phyloP scores from a whole-genome alignment of 805 yeast genomes.

The Starmerella ratchasimensis region DNA sequence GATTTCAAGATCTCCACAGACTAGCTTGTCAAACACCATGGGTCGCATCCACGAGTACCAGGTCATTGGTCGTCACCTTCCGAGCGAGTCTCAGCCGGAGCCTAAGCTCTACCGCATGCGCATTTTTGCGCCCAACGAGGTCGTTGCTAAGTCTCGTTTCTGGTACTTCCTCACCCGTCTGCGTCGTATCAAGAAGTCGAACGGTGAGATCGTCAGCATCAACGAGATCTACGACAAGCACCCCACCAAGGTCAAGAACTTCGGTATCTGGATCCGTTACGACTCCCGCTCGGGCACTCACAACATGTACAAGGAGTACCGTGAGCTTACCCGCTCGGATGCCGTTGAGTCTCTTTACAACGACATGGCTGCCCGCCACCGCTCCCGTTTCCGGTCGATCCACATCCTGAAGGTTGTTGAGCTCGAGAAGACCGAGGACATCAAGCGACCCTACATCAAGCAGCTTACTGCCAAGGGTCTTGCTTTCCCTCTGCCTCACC shows the following conservation, averaged over 20 bases:
- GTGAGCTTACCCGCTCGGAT: conserved; percentile 97
- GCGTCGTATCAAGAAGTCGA: conserved; percentile 99
- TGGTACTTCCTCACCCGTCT: conserved; percentile 99
- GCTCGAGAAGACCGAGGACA: conserved; percentile 93
- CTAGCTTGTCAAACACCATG: conserved; percentile 30
- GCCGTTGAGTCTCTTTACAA: conserved; percentile 98
- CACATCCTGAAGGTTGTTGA: conserved; percentile 99
- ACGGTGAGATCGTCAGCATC: conserved; percentile 96
- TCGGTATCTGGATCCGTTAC: conserved; percentile 99
- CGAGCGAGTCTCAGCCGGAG: conserved; percentile 97
- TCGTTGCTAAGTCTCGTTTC: conserved; percentile 99
- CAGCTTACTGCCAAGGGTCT: conserved; percentile 91
- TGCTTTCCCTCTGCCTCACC: conserved; percentile 99
- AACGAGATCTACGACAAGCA: conserved; percentile 83
- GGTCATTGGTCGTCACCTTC: conserved; percentile 99
- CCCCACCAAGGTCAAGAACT: conserved; percentile 99
- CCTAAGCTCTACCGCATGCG: conserved; percentile 99
- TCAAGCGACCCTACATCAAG: conserved; percentile 97
- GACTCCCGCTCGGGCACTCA: conserved; percentile 99
- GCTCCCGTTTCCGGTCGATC: conserved; percentile 99
- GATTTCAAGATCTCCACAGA: not conserved
- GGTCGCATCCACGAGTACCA: conserved; percentile 98
- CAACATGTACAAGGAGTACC: conserved; percentile 99
- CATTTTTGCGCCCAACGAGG: conserved; percentile 97
- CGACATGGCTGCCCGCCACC: conserved; percentile 99